These are phyloP conservation scores for Cercospora sojina DNA, from an alignment of 2,329 filamentous ascomycete genomes.

Conservation along the genomic window DNA sequence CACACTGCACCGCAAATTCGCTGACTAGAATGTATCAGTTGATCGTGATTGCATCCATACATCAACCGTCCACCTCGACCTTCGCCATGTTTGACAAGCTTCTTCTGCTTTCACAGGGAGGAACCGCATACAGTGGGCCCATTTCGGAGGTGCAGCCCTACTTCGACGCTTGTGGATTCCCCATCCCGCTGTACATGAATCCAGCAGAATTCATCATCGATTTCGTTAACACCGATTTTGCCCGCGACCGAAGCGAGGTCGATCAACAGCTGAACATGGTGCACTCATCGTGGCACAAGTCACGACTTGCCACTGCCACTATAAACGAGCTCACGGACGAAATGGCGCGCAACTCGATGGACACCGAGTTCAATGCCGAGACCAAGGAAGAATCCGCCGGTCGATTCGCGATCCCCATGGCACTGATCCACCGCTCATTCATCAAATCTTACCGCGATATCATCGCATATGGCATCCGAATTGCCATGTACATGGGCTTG, in stretches of 20 bases:
- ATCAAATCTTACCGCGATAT: slow-evolving; percentile 84
- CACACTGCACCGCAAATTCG: background rate
- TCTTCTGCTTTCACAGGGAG: slow-evolving; percentile 68
- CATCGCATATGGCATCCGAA: slow-evolving; percentile 77
- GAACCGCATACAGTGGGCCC: slow-evolving; percentile 70
- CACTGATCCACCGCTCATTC: slow-evolving; percentile 73
- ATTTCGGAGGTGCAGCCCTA: slow-evolving; percentile 59
- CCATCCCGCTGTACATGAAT: slow-evolving; percentile 69
- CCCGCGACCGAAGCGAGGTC: slow-evolving; percentile 50
- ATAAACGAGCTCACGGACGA: slow-evolving; percentile 38
- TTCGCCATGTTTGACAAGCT: slow-evolving; percentile 81
- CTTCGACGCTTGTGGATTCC: slow-evolving; percentile 60
- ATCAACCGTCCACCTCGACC: slow-evolving; percentile 78
- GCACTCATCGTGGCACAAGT: slow-evolving; percentile 57
- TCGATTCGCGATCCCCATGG: slow-evolving; percentile 54
- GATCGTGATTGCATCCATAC: slow-evolving; percentile 78
- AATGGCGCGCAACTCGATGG: slow-evolving; percentile 38
- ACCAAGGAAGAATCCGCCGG: slow-evolving; percentile 44
- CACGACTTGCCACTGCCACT: slow-evolving; percentile 42
- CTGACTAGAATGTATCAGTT: slow-evolving; percentile 49
- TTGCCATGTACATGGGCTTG: slow-evolving; percentile 78
- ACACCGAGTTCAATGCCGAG: slow-evolving; percentile 34
- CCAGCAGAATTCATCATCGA: slow-evolving; percentile 79
- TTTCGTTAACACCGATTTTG: slow-evolving; percentile 75
- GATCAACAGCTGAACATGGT: slow-evolving; percentile 54